Evolutionary conservation across 805 yeast genomes (phyloP).

Genomic region (Zygosaccharomyces siamensis): DNA sequence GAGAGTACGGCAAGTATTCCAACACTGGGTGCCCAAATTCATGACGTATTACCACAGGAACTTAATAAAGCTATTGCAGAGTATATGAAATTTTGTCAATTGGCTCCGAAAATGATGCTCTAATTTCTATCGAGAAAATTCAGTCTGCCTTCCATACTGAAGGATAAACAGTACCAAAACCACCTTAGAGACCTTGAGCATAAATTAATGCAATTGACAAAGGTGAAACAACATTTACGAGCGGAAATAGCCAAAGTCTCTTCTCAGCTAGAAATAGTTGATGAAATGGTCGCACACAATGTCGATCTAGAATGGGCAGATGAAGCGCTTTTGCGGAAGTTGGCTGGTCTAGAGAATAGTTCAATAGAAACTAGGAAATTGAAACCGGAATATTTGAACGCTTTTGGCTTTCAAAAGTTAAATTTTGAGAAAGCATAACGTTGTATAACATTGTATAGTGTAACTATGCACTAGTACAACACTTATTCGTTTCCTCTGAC

Average conservation of each 20-base stretch:
- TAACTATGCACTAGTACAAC: background rate
- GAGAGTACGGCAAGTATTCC: background rate
- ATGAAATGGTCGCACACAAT: background rate
- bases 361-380: background rate
- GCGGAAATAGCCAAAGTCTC: background rate
- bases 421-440: background rate
- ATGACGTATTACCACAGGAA: background rate
- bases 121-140: background rate
- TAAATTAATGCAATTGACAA: background rate
- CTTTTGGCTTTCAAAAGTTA: background rate
- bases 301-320: slow-evolving; percentile 1
- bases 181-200: background rate
- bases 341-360: background rate
- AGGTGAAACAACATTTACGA: background rate
- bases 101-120: background rate
- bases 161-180: background rate
- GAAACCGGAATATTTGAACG: background rate
- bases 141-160: background rate
- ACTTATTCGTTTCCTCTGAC: background rate
- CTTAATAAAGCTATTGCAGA: background rate
- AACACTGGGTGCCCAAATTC: background rate
- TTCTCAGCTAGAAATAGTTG: background rate
- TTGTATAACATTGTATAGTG: background rate
- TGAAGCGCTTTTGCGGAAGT: background rate
- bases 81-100: background rate